These are phyloP conservation scores for Chaetomium globosum DNA, from an alignment of 2,329 filamentous ascomycete species.

Conservation along the genomic window DNA sequence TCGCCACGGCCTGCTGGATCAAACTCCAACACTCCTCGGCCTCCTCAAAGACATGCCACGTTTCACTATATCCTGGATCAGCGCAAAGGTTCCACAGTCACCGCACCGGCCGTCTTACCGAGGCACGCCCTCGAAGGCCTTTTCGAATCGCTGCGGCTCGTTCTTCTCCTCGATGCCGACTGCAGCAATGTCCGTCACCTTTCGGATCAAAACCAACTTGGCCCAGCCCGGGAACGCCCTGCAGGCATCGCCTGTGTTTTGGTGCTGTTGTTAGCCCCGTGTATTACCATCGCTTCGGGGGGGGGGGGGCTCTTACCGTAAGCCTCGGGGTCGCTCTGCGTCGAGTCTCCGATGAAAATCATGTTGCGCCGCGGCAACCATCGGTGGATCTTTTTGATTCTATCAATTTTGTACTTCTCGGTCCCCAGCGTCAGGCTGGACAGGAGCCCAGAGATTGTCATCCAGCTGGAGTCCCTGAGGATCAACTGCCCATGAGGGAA, in stretches of 20 bases:
- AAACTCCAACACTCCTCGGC: conserved; percentile 64
- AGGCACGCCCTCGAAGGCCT: conserved; percentile 78
- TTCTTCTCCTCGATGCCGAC: conserved; percentile 73
- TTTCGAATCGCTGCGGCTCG: conserved; percentile 73
- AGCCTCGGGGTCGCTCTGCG: conserved; percentile 86
- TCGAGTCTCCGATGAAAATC: conserved; percentile 86
- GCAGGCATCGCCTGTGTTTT: conserved; percentile 49
- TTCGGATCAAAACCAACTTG: conserved; percentile 80
- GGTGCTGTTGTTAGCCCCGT: background rate
- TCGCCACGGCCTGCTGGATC: conserved; percentile 40
- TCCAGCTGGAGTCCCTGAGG: conserved; percentile 82
- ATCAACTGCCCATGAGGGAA: conserved; percentile 81
- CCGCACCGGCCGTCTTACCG: conserved; percentile 24
- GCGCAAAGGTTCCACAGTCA: background rate
- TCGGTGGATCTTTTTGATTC: conserved; percentile 73
- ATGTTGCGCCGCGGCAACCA: conserved; percentile 81
- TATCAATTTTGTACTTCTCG: conserved; percentile 80
- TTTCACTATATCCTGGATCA: conserved; percentile 42
- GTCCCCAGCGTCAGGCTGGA: conserved; percentile 78
- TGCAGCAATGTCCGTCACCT: conserved; percentile 72
- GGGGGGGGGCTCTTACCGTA: conserved; percentile 65
- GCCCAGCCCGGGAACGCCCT: conserved; percentile 74
- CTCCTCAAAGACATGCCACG: conserved; percentile 83
- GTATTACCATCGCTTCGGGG: background rate
- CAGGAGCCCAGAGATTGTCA: conserved; percentile 78